Base-by-base conservation (phyloP, 768 basidiomycete species). In the Lactifluus echinatus region DNA sequence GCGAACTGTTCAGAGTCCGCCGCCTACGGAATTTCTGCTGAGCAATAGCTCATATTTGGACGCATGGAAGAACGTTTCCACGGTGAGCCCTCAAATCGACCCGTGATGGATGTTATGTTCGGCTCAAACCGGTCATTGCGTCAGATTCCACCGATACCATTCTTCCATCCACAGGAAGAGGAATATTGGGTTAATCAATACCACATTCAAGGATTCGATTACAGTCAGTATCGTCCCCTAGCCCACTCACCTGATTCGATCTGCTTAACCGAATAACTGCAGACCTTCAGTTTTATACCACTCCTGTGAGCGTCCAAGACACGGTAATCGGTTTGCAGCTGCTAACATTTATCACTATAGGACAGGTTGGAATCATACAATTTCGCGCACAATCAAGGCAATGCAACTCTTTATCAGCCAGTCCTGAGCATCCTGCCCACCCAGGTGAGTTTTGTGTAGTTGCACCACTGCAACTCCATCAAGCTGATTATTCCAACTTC, bases 211-310 rank as follows among this genome's bases (percentile, higher is more conserved):
- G 79, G 81, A 0, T 87, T 88, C 64, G 71, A 73, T 46, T 68
- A 81, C 56, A 85, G 87, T 87, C 62, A 17, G 85, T 73, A 10
- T 28, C 15, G 8, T 26, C 11, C 37, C 11, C 8, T 46, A 19
- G n/a, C 29, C 6, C n/a, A 24, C 15, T 0, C n/a, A n/a, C 17
- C 42, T 17, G 36, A 26, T 43, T 19, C 17, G 15, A 23, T 29
- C 31, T 26, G 37, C 43, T 47, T 21, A 26, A 33, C 55, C 21
- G 46, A 26, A n/a, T 36, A 48, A 46, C 34, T 14, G 6, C 55
- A 88, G 86, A 81, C 15, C 66, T 88, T 8, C 74, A 85, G 62
- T 87, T 87, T 60, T 89, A 88, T 66, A 78, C 79, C 4, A 70
- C 71, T 4, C 24, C 24, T 19, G 57, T 53, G n/a, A 4, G 57